phyloP scores from a whole-genome alignment of 805 yeast species.

The Candida broadrunensis region DNA sequence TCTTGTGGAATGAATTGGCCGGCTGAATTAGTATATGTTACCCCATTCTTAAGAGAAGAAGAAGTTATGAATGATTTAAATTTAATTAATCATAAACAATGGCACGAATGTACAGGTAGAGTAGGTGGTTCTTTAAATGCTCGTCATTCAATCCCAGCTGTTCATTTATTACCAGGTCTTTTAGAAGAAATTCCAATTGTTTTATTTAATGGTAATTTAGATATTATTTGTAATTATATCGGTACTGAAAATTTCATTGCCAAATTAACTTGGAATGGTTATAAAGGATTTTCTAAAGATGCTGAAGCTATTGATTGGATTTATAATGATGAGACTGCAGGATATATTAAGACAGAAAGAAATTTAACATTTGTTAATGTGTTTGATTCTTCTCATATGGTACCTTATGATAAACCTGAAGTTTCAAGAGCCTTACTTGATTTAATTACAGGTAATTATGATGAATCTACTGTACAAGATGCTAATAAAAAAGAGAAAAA shows the following conservation, averaged over 20 bases:
- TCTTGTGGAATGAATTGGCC: conserved; percentile 96
- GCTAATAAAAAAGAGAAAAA: conserved; percentile 12
- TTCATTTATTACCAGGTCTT: conserved; percentile 64
- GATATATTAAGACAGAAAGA: conserved; percentile 48
- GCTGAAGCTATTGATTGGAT: conserved; percentile 36
- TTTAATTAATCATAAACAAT: conserved; percentile 39
- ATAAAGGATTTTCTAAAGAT: conserved; percentile 47
- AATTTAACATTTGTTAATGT: conserved; percentile 76
- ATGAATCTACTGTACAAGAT: conserved; percentile 10
- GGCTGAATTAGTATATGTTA: conserved; percentile 46
- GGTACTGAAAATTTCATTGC: conserved; percentile 71
- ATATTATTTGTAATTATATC: conserved; percentile 78
- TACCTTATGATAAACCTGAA: conserved; percentile 77
- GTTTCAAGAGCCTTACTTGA: conserved; percentile 71
- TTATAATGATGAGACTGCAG: conserved; percentile 36
- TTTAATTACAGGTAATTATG: conserved; percentile 32
- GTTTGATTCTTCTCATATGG: conserved; percentile 87
- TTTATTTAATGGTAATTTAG: conserved; percentile 84
- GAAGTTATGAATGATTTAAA: conserved; percentile 53
- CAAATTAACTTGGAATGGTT: conserved; percentile 63
- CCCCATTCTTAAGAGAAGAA: conserved; percentile 46
- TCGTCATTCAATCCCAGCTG: conserved; percentile 53
- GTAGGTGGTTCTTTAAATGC: conserved; percentile 58
- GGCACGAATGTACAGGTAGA: conserved; percentile 75
- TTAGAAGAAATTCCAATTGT: conserved; percentile 59